A percentile compares a stretch with the other conserved stretches of the same genome.
Evolutionary conservation across 2,329 filamentous ascomycete species (phyloP).

Genomic region (Monosporascus sp.): DNA sequence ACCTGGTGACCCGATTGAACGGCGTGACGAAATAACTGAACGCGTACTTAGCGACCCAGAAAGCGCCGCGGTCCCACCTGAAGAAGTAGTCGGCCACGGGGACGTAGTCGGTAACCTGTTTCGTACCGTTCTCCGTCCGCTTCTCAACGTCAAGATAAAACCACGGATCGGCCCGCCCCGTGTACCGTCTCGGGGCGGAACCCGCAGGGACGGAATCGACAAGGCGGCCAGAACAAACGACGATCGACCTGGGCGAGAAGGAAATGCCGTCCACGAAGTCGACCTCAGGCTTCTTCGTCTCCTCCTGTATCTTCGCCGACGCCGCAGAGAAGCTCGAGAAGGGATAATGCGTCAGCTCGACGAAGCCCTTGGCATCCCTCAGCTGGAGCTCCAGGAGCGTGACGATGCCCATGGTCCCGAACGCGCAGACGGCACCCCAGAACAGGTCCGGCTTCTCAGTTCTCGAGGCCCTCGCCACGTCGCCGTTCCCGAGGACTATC

Average conservation of each 20-base stretch:
- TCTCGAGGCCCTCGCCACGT: constrained; percentile 48
- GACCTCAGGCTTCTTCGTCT: constrained; percentile 31
- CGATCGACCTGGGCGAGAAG: constrained; percentile 48
- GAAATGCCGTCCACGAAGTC: constrained; percentile 68
- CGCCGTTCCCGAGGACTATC: constrained; percentile 58
- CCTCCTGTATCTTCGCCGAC: constrained; percentile 38
- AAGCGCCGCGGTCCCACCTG: constrained; percentile 63
- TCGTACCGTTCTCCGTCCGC: constrained; percentile 18
- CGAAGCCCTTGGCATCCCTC: constrained; percentile 46
- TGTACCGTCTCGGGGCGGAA: constrained; percentile 40
- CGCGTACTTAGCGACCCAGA: constrained; percentile 60
- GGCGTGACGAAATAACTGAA: constrained; percentile 60
- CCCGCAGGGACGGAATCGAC: constrained; percentile 38
- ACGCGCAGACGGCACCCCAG: constrained; percentile 57
- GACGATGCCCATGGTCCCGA: constrained; percentile 62
- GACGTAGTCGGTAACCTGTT: constrained; percentile 45
- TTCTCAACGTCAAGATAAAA: constrained; percentile 63
- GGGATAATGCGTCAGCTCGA: constrained; percentile 53
- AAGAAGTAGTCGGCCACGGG: constrained; percentile 64
- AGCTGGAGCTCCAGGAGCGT: constrained; percentile 58
- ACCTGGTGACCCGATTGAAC: constrained; percentile 59
- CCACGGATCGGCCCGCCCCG: constrained; percentile 60
- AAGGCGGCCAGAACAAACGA: constrained; percentile 57
- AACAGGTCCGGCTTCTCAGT: constrained; percentile 55
- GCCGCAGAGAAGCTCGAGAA: constrained; percentile 32